A percentile compares a stretch with the other conserved stretches of the same genome.
Conservation (phyloP, 2,329 filamentous ascomycete species). For the Tolypocladium ovalisporum region DNA sequence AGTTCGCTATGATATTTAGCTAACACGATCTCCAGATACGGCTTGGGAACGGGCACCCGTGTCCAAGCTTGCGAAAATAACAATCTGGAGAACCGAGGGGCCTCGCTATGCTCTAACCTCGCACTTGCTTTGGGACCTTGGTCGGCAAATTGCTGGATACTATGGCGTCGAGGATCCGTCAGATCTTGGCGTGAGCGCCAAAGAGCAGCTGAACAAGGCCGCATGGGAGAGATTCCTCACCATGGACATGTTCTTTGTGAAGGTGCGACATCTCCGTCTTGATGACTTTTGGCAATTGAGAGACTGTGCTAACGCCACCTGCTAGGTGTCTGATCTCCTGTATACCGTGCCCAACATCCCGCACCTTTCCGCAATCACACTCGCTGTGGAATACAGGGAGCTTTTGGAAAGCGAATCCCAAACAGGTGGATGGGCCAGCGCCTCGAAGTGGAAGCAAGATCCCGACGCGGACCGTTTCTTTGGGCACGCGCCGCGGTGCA, state of each 20-base stretch:
- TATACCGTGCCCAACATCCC: slow-evolving; percentile 44
- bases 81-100: slow-evolving; percentile 49
- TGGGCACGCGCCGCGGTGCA: slow-evolving; percentile 44
- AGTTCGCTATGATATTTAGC: background rate
- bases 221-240: slow-evolving; percentile 43
- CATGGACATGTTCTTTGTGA: slow-evolving; percentile 57
- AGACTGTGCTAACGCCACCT: background rate
- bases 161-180: slow-evolving; percentile 36
- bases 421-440: slow-evolving; percentile 26
- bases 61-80: slow-evolving; percentile 41
- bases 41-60: slow-evolving; percentile 47
- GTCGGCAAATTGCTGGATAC: slow-evolving; percentile 39
- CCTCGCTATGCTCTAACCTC: slow-evolving; percentile 44
- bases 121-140: slow-evolving; percentile 38
- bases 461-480: slow-evolving; percentile 40
- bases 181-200: slow-evolving; percentile 28
- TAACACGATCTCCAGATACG: slow-evolving; percentile 31
- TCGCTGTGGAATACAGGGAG: slow-evolving; percentile 50
- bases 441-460: slow-evolving; percentile 49
- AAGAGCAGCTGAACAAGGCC: slow-evolving; percentile 35
- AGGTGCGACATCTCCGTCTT: slow-evolving; percentile 29
- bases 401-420: slow-evolving; percentile 39
- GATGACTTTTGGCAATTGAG: background rate
- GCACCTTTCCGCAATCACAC: slow-evolving; percentile 44
- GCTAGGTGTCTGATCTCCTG: slow-evolving; percentile 51